A percentile compares a stretch with the other conserved stretches of the same genome.
phyloP scores from a whole-genome alignment of 2,329 filamentous ascomycete species.

The Leptographium procerum region DNA sequence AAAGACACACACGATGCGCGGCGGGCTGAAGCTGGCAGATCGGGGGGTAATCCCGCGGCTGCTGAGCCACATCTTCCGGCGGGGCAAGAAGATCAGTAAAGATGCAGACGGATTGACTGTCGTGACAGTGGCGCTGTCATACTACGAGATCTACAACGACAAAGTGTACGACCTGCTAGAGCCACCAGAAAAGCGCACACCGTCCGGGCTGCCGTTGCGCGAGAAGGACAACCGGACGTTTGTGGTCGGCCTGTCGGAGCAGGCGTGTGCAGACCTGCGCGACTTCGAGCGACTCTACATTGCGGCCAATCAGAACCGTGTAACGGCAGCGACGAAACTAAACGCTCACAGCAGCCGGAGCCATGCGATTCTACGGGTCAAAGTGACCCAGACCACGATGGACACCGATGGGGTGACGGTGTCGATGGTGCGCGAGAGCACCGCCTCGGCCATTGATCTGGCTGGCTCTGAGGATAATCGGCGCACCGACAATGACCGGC shows the following conservation, averaged over 20 bases:
- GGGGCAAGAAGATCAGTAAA: slow-evolving; percentile 74
- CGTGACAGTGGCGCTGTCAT: slow-evolving; percentile 69
- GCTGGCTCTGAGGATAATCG: slow-evolving; percentile 94
- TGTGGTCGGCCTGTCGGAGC: slow-evolving; percentile 76
- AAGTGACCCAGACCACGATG: slow-evolving; percentile 61
- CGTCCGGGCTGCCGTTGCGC: slow-evolving; percentile 67
- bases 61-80: slow-evolving; percentile 73
- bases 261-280: slow-evolving; percentile 70
- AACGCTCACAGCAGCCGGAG: slow-evolving; percentile 85
- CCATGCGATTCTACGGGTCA: slow-evolving; percentile 84
- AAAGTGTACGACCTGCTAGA: slow-evolving; percentile 89
- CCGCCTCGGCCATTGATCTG: slow-evolving; percentile 85
- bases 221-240: slow-evolving; percentile 81
- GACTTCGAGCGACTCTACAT: slow-evolving; percentile 88
- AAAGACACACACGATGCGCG: slow-evolving; percentile 94
- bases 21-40: slow-evolving; percentile 74
- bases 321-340: slow-evolving; percentile 82
- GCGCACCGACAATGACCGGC: slow-evolving; percentile 85
- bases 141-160: slow-evolving; percentile 97
- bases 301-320: slow-evolving; percentile 80
- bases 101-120: slow-evolving; percentile 59
- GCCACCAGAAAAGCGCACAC: slow-evolving; percentile 72
- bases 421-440: slow-evolving; percentile 49
- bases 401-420: slow-evolving; percentile 35
- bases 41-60: slow-evolving; percentile 79